Base-by-base conservation (phyloP, 2,329 filamentous ascomycete genomes). In the Paracorniculantispora psalliotae region DNA sequence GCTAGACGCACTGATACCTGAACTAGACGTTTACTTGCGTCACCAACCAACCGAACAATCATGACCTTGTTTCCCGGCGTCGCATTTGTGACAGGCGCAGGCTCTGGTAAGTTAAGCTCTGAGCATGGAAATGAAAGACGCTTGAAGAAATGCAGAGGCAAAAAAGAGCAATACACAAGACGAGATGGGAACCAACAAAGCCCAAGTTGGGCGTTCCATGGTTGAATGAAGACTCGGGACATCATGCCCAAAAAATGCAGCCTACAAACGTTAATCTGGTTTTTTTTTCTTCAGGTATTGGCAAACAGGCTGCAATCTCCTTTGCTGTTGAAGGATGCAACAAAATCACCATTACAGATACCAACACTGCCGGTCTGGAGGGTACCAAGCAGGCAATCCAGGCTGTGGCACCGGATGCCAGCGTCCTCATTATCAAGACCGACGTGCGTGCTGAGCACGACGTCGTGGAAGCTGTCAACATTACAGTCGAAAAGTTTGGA, bases 301-400 rank as follows among this genome's bases (percentile, higher is more conserved):
- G 76, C 12, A 70, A 73, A 41, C 73, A 73, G 44, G 72, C 72
- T 17, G 75, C 77, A 19, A 62, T 75, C 17, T 74, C 77, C 1
- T 79, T 80, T 62, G 75, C 73, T 2, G 65, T 63, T 9, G 76
- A 78, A 65, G 77, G 77, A 48, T 80, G 77, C 62, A 64, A 61
- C 6, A 71, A 69, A 41, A 72, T 81, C 53, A 71, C 71, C 13
- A 70, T 80, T 10, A 70, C 74, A 9, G 78, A 79, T 56, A 69
- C 67, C 17, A 71, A 75, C 57, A 59, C 59, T 4, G 53, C 62
- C 6, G 72, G 67, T 4, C 65, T 75, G 0, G 63, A 63, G 4
- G 71, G 72, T 41, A 77, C 77, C 2, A 44, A 64, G 10, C 64
- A 65, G 33, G 65, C 69, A 3, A 69, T 72, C 49, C 63, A 65